These are phyloP conservation scores for Phytophthora constricta DNA, from an alignment of 352 stramenopile species.

Conservation along the genomic window DNA sequence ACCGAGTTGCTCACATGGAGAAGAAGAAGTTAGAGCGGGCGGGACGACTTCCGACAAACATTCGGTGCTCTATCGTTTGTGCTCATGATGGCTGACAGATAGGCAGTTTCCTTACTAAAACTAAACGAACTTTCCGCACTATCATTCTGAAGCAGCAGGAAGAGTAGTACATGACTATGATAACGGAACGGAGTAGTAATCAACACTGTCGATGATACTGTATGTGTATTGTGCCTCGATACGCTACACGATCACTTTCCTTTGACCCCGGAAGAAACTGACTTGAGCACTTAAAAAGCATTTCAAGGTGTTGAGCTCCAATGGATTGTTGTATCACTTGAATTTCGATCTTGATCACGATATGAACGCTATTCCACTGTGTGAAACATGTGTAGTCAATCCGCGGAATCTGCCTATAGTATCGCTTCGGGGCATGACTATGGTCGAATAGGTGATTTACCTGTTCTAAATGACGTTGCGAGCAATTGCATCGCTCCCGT, in stretches of 20 bases:
- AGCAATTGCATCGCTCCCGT: slow-evolving; percentile 1
- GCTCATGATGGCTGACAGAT: no score
- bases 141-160: no score
- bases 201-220: background rate
- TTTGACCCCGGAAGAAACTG: background rate
- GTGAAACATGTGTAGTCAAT: background rate
- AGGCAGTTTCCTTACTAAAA: no score
- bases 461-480: background rate
- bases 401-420: slow-evolving; percentile 2
- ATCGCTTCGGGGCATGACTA: slow-evolving; percentile 1
- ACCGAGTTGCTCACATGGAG: no score
- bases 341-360: slow-evolving; percentile 1
- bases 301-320: no score
- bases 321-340: background rate
- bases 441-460: background rate
- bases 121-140: no score
- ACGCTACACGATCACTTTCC: background rate
- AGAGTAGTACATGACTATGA: no score
- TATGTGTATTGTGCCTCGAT: background rate
- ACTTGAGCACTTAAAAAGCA: no score
- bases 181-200: no score
- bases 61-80: no score
- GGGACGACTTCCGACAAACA: no score
- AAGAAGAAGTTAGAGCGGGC: no score
- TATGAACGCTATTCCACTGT: background rate